phyloP scores from a whole-genome alignment of 202 grass and related monocot genomes.

The Digitaria exilis region DNA sequence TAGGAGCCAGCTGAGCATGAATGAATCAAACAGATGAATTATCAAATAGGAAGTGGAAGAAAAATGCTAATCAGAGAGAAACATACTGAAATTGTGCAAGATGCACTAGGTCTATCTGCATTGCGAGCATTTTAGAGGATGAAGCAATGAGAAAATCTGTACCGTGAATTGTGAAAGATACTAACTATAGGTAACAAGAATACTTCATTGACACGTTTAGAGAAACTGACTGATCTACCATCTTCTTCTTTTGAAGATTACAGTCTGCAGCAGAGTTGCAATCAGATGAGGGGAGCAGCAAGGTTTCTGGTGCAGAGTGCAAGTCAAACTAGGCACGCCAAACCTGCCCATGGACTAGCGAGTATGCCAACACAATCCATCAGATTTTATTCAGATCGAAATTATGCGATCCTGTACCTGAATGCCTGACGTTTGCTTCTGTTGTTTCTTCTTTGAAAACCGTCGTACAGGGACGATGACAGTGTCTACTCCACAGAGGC shows the following conservation, averaged over 20 bases:
- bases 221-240: background rate
- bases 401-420: background rate
- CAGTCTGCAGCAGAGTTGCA: background rate
- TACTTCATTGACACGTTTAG: background rate
- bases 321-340: conserved; percentile 37
- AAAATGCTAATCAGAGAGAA: background rate
- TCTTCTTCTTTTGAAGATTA: background rate
- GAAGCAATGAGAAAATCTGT: background rate
- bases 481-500: conserved; percentile 49
- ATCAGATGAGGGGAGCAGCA: conserved; percentile 13
- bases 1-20: background rate
- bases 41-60: too few species aligned
- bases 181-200: background rate
- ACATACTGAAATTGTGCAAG: background rate
- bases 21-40: background rate
- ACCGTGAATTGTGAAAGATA: background rate
- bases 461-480: conserved; percentile 51
- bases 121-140: background rate
- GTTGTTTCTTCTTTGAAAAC: background rate
- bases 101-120: background rate
- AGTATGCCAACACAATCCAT: conserved; percentile 33
- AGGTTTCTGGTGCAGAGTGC: conserved; percentile 48
- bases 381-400: background rate
- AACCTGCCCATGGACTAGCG: conserved; percentile 23
- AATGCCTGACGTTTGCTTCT: background rate